phyloP scores from a whole-genome alignment of 2,329 filamentous ascomycete genomes.

The Periglandula ipomoeae region DNA sequence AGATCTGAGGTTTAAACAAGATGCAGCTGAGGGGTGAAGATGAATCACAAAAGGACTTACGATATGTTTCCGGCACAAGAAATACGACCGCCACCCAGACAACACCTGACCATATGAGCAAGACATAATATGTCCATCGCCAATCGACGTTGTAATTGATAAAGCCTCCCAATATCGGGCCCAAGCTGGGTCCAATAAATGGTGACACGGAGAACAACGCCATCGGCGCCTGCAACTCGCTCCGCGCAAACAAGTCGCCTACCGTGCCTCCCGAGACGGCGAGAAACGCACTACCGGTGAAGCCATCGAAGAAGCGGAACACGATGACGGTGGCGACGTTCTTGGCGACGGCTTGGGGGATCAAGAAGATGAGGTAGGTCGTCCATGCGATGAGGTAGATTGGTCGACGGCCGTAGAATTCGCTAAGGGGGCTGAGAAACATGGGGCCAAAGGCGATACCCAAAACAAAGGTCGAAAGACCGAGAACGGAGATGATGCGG shows the following conservation, averaged over 20 bases:
- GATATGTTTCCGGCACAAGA: conserved; percentile 83
- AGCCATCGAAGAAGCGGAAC: conserved; percentile 66
- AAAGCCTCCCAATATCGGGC: conserved; percentile 63
- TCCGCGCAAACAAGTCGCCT: conserved; percentile 63
- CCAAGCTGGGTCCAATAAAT: conserved; percentile 52
- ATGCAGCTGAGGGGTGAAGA: no score
- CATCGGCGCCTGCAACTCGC: conserved; percentile 72
- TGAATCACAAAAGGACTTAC: conserved; percentile 23
- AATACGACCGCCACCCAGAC: conserved; percentile 56
- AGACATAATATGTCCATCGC: conserved; percentile 77
- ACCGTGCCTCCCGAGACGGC: conserved; percentile 78
- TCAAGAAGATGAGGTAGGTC: conserved; percentile 69
- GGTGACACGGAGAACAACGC: conserved; percentile 63
- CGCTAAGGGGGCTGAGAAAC: conserved; percentile 53
- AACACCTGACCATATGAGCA: conserved; percentile 71
- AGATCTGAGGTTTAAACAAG: background rate
- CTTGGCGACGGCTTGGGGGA: conserved; percentile 70
- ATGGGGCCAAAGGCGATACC: conserved; percentile 59
- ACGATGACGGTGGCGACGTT: conserved; percentile 78
- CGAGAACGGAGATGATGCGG: conserved; percentile 65
- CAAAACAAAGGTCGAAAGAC: conserved; percentile 73
- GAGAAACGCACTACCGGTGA: conserved; percentile 60
- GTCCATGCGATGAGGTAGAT: conserved; percentile 70
- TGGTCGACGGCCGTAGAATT: conserved; percentile 74
- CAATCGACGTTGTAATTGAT: conserved; percentile 69